Evolutionary conservation across 805 yeast genomes (phyloP).

Genomic region (Kockiozyma suomiensis): DNA sequence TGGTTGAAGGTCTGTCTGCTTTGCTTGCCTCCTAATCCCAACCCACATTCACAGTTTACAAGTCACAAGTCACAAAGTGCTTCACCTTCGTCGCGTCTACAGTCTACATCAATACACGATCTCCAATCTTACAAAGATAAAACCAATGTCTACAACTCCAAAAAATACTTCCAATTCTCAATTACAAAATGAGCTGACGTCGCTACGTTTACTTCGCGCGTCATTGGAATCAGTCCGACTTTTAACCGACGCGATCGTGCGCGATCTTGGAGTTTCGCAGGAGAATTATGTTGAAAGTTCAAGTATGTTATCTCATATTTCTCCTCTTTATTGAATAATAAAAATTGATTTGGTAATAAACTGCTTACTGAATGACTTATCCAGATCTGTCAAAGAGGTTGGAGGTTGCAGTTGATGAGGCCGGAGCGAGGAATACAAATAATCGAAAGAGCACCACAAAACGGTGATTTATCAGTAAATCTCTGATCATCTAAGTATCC

Average conservation of each 20-base stretch:
- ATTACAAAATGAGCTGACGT: conserved; percentile 12
- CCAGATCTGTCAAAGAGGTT: not conserved
- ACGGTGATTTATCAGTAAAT: not conserved
- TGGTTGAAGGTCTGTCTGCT: too few species aligned
- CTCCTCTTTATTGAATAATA: too few species aligned
- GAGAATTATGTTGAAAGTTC: conserved; percentile 22
- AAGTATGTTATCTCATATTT: conserved; percentile 7
- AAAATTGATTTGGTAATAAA: too few species aligned
- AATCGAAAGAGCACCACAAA: not conserved
- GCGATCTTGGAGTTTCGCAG: conserved; percentile 18
- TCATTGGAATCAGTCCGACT: conserved; percentile 32
- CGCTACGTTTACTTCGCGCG: conserved; percentile 29
- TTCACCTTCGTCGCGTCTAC: too few species aligned
- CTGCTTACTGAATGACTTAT: too few species aligned
- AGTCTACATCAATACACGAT: too few species aligned
- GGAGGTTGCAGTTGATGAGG: not conserved
- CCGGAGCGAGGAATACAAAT: not conserved
- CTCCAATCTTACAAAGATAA: too few species aligned
- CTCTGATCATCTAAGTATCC: too few species aligned
- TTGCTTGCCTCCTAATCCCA: too few species aligned
- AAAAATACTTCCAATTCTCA: not conserved
- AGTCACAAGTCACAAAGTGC: too few species aligned
- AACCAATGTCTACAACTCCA: too few species aligned
- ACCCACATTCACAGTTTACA: too few species aligned
- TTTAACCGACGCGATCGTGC: conserved; percentile 16